Conservation (phyloP, 169 alveolate genomes). For the Babesia ovata region DNA sequence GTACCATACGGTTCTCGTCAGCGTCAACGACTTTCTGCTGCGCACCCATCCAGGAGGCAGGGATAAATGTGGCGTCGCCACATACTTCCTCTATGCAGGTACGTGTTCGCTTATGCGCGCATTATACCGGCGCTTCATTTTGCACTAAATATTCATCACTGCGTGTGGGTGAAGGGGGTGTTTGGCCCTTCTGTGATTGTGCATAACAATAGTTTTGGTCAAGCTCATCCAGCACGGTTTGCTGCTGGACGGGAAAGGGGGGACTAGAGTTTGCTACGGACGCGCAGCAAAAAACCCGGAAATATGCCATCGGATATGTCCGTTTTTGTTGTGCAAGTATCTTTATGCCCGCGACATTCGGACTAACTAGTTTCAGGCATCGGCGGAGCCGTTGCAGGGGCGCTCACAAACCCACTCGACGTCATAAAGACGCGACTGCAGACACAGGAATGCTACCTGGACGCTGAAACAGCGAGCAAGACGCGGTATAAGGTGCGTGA, state of each 20-base stretch:
- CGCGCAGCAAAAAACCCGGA: too few species aligned
- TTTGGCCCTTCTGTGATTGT: too few species aligned
- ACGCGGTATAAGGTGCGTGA: constrained; percentile 2
- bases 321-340: neutral
- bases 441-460: constrained; percentile 83
- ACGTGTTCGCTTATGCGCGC: neutral
- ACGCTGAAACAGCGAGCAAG: neutral
- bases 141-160: too few species aligned
- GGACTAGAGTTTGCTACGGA: too few species aligned
- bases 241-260: too few species aligned
- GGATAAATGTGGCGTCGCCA: neutral
- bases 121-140: too few species aligned
- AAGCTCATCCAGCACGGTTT: too few species aligned
- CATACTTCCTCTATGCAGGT: constrained; percentile 44
- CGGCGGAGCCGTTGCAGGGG: constrained; percentile 96
- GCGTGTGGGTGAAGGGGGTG: too few species aligned
- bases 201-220: too few species aligned
- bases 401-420: constrained; percentile 94
- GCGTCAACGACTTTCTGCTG: constrained; percentile 91
- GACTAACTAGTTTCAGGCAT: constrained; percentile 84
- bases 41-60: constrained; percentile 52
- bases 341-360: neutral
- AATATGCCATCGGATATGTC: neutral
- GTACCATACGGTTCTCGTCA: constrained; percentile 89
- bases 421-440: constrained; percentile 94